Percentiles rank a stretch among this genome's conserved stretches.
Conservation (phyloP, 352 stramenopile genomes). For the Phytopythium aichiense region DNA sequence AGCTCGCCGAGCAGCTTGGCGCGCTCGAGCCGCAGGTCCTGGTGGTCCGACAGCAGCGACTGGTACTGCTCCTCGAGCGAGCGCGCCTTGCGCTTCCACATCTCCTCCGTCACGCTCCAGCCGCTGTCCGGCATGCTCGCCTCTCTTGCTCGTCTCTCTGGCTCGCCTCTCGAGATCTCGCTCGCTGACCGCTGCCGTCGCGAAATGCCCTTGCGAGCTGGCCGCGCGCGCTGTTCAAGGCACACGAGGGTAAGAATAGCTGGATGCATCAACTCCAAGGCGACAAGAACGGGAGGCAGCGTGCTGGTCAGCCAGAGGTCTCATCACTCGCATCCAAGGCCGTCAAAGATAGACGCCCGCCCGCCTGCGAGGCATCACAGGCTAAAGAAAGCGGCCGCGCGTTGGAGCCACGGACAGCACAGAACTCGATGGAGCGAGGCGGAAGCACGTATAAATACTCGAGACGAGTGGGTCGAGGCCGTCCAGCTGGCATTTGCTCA, state of each 20-base stretch:
- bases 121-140: conserved; percentile 36
- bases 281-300: conserved; percentile 4
- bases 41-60: conserved; percentile 54
- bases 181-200: background rate
- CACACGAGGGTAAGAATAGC: background rate
- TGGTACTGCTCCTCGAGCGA: conserved; percentile 70
- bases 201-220: conserved; percentile 1
- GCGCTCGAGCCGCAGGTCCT: conserved; percentile 63
- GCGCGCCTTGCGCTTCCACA: conserved; percentile 74
- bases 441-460: conserved; percentile 2
- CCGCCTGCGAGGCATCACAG: background rate
- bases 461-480: background rate
- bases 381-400: conserved; percentile 26
- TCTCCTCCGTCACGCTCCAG: conserved; percentile 73
- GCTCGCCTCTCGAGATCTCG: background rate
- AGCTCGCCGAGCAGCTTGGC: conserved; percentile 64
- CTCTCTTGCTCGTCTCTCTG: background rate
- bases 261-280: background rate
- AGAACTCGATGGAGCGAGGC: background rate
- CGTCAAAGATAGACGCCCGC: background rate
- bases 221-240: background rate
- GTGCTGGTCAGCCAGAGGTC: background rate
- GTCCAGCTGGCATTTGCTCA: background rate
- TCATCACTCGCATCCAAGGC: background rate
- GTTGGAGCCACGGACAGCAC: background rate